phyloP scores from a whole-genome alignment of 2,329 filamentous ascomycete species.

The Lasiodiplodia theobromae region DNA sequence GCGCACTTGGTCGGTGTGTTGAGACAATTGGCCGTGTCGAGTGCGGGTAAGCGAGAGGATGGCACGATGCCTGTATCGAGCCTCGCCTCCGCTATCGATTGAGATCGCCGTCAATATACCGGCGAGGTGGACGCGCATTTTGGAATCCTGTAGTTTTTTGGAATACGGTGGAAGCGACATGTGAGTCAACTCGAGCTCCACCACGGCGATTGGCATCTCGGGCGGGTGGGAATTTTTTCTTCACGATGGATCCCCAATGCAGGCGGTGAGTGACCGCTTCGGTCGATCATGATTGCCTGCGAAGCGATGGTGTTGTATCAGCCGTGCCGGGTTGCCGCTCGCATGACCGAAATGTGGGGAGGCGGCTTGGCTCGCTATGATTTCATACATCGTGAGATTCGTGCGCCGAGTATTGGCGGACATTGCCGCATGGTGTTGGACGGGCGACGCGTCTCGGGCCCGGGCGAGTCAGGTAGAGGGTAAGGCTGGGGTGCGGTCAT shows the following conservation, averaged over 20 bases:
- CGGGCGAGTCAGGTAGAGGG: background rate
- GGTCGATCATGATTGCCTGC: conserved; percentile 25
- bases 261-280: conserved; percentile 25
- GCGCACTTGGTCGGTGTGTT: conserved; percentile 13
- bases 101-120: conserved; percentile 26
- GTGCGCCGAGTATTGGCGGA: conserved; percentile 6
- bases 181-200: conserved; percentile 15
- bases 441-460: background rate
- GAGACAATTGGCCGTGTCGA: conserved; percentile 21
- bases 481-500: conserved; percentile 14
- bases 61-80: conserved; percentile 17
- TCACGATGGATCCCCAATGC: conserved; percentile 15
- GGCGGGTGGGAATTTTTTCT: background rate
- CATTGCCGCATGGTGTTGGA: conserved; percentile 19
- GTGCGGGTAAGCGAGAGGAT: conserved; percentile 23
- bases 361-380: conserved; percentile 4
- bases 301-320: conserved; percentile 24
- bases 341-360: conserved; percentile 23
- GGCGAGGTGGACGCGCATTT: background rate
- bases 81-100: conserved; percentile 17
- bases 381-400: conserved; percentile 27
- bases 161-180: background rate
- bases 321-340: conserved; percentile 8
- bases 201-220: background rate
- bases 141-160: background rate